Evolutionary conservation across 257 asterid genomes (phyloP).

Genomic region (Nicotiana undulata): DNA sequence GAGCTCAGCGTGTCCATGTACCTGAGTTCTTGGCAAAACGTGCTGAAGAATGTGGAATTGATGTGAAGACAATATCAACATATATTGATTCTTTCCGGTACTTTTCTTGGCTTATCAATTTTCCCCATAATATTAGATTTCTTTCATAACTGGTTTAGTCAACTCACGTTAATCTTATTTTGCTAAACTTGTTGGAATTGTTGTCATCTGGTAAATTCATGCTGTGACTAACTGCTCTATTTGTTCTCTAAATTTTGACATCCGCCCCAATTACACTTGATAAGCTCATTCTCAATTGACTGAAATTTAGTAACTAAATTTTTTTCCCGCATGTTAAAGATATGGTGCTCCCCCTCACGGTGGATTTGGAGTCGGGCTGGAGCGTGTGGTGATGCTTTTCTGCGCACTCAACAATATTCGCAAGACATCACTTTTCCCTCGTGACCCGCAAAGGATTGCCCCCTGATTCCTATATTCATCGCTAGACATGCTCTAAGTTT

Average conservation of each 20-base stretch:
- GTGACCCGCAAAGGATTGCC: conserved; percentile 68
- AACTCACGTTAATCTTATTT: not conserved
- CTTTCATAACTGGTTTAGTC: not conserved
- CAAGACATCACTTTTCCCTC: conserved; percentile 81
- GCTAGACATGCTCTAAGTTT: not conserved
- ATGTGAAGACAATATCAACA: conserved; percentile 60
- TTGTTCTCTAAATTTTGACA: not conserved
- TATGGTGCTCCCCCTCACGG: conserved; percentile 86
- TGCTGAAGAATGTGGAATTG: conserved; percentile 68
- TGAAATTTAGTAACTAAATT: not conserved
- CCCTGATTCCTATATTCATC: conserved; percentile 30
- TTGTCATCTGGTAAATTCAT: not conserved
- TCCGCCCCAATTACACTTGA: not conserved
- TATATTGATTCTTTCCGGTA: conserved; percentile 86
- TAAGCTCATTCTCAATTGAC: not conserved
- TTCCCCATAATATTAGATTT: not conserved
- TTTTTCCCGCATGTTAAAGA: conserved; percentile 24
- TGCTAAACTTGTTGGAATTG: not conserved
- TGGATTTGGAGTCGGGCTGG: conserved; percentile 93
- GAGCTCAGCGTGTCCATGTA: conserved; percentile 83
- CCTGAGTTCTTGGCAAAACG: conserved; percentile 57
- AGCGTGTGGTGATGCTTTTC: conserved; percentile 87
- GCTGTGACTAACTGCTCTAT: not conserved
- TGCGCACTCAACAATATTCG: conserved; percentile 81
- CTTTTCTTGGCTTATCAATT: not conserved